Base-by-base conservation (phyloP, 202 grass and related monocot genomes). In the Dendrocalamus latiflorus region DNA sequence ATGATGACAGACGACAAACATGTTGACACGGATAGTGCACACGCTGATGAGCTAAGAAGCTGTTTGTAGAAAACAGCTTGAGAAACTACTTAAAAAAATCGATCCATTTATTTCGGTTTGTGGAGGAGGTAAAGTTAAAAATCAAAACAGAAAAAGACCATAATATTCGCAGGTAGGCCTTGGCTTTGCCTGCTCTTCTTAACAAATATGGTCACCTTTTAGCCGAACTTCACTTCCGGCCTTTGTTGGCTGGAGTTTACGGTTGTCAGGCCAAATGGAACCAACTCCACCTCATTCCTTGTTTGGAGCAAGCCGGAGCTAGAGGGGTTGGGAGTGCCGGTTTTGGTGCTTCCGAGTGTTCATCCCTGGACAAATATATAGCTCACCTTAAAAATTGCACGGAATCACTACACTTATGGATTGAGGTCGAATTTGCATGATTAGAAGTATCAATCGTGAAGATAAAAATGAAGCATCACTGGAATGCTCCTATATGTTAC, bases 21-120 rank as follows among this genome's bases (percentile, higher is more conserved):
- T 0, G 0, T 1, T 36, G 5, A 36, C 5, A 0, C 0, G 5
- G 0, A 36, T 36, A 5, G 0, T 0, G 34, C 5, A 36, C 0
- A 36, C 0, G 0, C 0, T 5, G 0, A 36, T 36, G 1, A 5
- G 0, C 5, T 36, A 0, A 36, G 34, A 36, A 36, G 5, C 34
- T 0, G 0, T 36, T 36, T 36, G 1, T 5, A 36, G 5, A 36
- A 34, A 6, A 36, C 0, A 3, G 0, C 0, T 36, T 36, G 5
- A 36, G 34, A 36, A 36, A 0, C 0, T 36, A 5, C 0, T 36
- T 36, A 0, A 36, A 36, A 36, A 36, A 5, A 36, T 0, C 1
- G 0, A 36, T 36, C 5, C 1, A 36, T 36, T 5, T 36, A 0
- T 6, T 36, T 36, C 0, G 34, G 5, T 3, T 36, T 36, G 0